These are phyloP conservation scores for Backusella circina DNA, from an alignment of 192 early-diverging fungal species.

Conservation along the genomic window DNA sequence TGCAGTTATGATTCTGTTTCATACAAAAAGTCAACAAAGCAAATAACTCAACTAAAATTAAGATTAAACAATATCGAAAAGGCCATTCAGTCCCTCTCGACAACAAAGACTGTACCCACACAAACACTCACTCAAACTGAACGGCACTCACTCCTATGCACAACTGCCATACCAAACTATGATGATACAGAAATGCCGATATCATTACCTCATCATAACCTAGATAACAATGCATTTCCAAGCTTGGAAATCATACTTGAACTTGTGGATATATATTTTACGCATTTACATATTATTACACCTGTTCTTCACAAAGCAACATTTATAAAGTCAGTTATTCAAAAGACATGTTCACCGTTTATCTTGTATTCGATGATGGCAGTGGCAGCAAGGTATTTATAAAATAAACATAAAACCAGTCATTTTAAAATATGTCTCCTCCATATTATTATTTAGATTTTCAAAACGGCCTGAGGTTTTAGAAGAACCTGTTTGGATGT, in stretches of 20 bases:
- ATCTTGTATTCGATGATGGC: slow-evolving; percentile 43
- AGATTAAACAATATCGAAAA: slow-evolving; percentile 74
- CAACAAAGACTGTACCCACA: neutral
- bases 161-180: neutral
- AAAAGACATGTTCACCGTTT: slow-evolving; percentile 40
- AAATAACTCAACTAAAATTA: slow-evolving; percentile 70
- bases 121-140: neutral
- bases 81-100: slow-evolving; percentile 39
- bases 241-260: slow-evolving; percentile 41
- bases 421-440: neutral
- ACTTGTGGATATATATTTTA: slow-evolving; percentile 43
- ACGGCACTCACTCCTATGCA: neutral
- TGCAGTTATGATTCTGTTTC: slow-evolving; percentile 82
- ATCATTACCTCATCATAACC: neutral
- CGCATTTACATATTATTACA: slow-evolving; percentile 34
- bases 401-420: too few species aligned
- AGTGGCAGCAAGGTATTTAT: slow-evolving; percentile 36
- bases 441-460: slow-evolving; percentile 20
- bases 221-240: slow-evolving; percentile 27
- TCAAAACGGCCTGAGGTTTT: slow-evolving; percentile 43
- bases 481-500: slow-evolving; percentile 40
- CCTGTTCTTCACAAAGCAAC: slow-evolving; percentile 45
- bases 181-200: neutral
- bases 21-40: slow-evolving; percentile 79
- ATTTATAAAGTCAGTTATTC: slow-evolving; percentile 37